Evolutionary conservation across 2,329 filamentous ascomycete genomes (phyloP), one percentile per base, ranked within the genome.

Genomic region (Albifimbria verrucaria): DNA sequence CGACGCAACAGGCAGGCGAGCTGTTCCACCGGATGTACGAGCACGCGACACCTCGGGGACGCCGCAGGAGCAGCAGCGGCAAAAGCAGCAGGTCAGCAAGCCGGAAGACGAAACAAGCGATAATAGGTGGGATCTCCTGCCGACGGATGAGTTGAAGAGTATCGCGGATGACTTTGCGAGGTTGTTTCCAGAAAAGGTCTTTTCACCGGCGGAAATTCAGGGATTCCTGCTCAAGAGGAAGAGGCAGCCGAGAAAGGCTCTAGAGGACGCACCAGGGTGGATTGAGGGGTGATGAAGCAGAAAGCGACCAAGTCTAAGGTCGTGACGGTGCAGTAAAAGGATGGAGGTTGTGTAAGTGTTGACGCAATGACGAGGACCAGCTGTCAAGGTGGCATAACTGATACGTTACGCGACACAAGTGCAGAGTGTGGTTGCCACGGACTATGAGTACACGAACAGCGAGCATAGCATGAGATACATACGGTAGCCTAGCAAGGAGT

Each of bases 191-290:
- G 68, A 75, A n/a, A 70, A 67, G 2, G 66, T 69, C 42, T 78
- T 86, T 55, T 79, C 76, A 22, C 83, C 85, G 0, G 85, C 85
- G 0, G 80, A 87, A 65, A 80, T 88, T 42, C 84, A 87, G 64
- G 84, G 83, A 0, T 88, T 85, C 65, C 62, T 88, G 53, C 69
- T 87, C 45, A 85, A 83, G 67, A 71, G 82, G 43, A 87, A 86
- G 70, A 81, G 79, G 69, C 73, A 77, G 32, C 83, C 84, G 7
- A 69, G 71, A 10, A 72, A 74, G 59, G 84, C 85, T 2, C 63
- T 85, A 28, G 68, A 71, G 20, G 80, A 85, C 61, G 77, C 77
- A 2, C 70, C 72, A 2, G 68, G 59, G 6, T 86, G 83, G 83
- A 78, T 84, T 2, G 72, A 76, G 52, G 78, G 72, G 2, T 69